Evolutionary conservation across 208 protist species (phyloP).

Genomic region (Strigomonas galati): DNA sequence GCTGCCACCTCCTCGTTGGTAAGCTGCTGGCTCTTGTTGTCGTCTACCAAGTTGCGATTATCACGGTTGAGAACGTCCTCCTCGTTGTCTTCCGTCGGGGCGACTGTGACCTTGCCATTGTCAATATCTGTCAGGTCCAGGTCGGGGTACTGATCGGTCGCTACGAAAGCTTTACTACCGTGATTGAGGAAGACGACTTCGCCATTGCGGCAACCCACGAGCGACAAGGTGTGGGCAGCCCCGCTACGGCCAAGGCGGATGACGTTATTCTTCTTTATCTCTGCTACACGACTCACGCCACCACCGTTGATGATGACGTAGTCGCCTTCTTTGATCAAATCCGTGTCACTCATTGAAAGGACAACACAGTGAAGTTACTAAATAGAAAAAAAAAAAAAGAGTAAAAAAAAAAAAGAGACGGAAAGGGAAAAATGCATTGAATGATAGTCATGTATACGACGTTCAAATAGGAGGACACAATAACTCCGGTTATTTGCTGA

Average conservation of each 20-base stretch:
- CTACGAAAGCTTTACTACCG: constrained; percentile 44
- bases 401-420: constrained; percentile 11
- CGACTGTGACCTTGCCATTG: neutral
- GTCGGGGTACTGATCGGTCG: constrained; percentile 79
- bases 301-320: constrained; percentile 84
- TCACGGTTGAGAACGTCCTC: constrained; percentile 34
- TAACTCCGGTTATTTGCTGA: no score
- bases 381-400: neutral
- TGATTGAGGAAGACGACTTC: constrained; percentile 70
- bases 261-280: constrained; percentile 48
- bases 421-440: constrained; percentile 12
- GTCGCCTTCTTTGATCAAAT: constrained; percentile 65
- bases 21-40: constrained; percentile 80
- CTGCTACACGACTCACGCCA: constrained; percentile 56
- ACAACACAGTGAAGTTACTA: no score
- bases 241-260: constrained; percentile 70
- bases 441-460: no score
- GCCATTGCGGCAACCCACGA: constrained; percentile 80
- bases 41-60: constrained; percentile 78
- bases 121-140: constrained; percentile 71
- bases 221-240: constrained; percentile 49
- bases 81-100: constrained; percentile 7
- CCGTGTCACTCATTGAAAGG: neutral
- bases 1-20: constrained; percentile 71
- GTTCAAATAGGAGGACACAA: no score